phyloP scores from a whole-genome alignment of 164 flowering plant genomes.

The Hamamelis virginiana region DNA sequence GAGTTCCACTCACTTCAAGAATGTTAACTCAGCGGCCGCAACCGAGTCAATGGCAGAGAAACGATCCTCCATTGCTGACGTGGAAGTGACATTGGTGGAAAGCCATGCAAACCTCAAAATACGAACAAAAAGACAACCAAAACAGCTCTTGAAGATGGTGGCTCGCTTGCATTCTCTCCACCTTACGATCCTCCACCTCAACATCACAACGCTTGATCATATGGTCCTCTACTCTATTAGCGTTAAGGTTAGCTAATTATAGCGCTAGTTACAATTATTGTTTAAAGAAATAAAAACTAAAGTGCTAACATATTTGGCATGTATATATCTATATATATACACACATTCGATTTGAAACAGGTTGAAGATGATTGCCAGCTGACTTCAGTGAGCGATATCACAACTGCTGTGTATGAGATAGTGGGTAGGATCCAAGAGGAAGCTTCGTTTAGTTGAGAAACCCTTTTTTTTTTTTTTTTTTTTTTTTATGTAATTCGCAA shows the following conservation, averaged over 20 bases:
- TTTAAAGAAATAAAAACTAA: too few species aligned
- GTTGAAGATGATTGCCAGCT: constrained; percentile 38
- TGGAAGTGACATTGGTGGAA: constrained; percentile 59
- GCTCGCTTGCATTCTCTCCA: constrained; percentile 31
- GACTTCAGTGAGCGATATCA: constrained; percentile 37
- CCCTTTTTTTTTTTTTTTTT: neutral
- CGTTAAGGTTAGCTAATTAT: constrained; percentile 37
- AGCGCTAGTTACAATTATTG: neutral
- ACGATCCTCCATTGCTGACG: constrained; percentile 27
- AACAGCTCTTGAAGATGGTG: constrained; percentile 41
- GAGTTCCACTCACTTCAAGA: neutral
- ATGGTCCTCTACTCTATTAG: constrained; percentile 42
- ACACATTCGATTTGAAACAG: constrained; percentile 19
- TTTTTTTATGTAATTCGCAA: neutral
- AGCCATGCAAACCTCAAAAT: constrained; percentile 54
- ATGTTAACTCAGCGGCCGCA: neutral
- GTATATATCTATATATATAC: too few species aligned
- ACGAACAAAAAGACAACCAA: constrained; percentile 29
- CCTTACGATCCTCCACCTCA: constrained; percentile 50
- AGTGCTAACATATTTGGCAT: too few species aligned
- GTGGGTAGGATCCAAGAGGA: constrained; percentile 35
- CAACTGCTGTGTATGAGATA: constrained; percentile 40
- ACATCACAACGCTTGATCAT: constrained; percentile 35
- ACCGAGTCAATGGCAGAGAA: constrained; percentile 8
- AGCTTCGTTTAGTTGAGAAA: constrained; percentile 5